Evolutionary conservation across 2,329 filamentous ascomycete genomes (phyloP), one percentile per base, ranked within the genome.

Genomic region (Xylariaceae sp.): DNA sequence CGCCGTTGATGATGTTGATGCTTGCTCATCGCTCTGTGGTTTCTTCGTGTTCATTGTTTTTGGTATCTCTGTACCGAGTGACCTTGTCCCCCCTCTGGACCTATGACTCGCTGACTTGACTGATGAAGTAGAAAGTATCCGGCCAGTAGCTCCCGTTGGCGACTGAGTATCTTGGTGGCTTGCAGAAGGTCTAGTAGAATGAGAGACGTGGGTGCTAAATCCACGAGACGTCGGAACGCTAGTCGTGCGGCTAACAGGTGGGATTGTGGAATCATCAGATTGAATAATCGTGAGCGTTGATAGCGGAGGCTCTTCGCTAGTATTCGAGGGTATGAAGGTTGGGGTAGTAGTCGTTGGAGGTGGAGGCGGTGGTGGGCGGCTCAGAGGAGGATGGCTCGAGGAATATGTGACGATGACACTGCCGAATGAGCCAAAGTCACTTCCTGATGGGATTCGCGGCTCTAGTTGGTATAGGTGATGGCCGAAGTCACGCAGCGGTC

Each of bases 401-500:
- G 47, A 49, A 16, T 38, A 49, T 39, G 47, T 49, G 17, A 49
- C 47, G 40, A 22, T 12, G 45, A 49, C 14, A 10, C 41, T 49
- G 18, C 47, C 47, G 40, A 49, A 38, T 19, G 47, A 49, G 33
- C 47, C 47, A 14, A 14, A 49, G 18, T 18, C 13, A 40, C 41
- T 44, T 31, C 40, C 31, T 39, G 47, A 49, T 13, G 47, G 47
- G 31, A 49, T 49, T 40, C 47, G 43, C 33, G 31, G 47, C 41
- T 49, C 41, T 31, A 49, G 45, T 39, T 31, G 41, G 41, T 42
- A 49, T 40, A 38, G 41, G 40, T 49, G 47, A 31, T 44, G 41
- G 19, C 47, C 47, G 33, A 39, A 49, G 19, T 49, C 47, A 31
- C 47, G 47, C 18, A 49, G 47, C n/a, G 47, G 47, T 44, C 40